Base-by-base conservation (phyloP, 192 early-diverging fungal genomes). In the Phlyctochytrium bullatum region DNA sequence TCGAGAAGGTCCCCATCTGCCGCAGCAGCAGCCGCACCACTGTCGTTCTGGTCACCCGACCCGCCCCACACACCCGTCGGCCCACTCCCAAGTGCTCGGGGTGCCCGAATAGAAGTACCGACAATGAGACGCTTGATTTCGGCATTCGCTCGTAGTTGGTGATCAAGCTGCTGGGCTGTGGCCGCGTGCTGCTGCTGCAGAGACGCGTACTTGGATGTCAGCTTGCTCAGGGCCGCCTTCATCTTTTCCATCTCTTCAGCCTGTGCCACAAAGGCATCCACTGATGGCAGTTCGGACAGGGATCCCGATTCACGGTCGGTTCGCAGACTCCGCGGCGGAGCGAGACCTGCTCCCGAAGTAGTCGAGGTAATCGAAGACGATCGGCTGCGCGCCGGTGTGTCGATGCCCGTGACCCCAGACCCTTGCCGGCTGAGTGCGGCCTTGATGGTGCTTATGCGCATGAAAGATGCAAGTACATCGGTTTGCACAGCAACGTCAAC, bases 101-200 rank as follows among this genome's bases (percentile, higher is more conserved):
- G n/a, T 6, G 20, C 54, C 6, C 56, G 63, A 23, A 68, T 25
- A 6, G 65, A 35, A 2, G 35, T 12, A 10, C 36, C 60, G 2
- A 73, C 65, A 34, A 73, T 51, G 65, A 73, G 60, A 12, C 52
- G 14, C 61, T 73, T 73, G 47, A 73, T 73, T 36, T 73, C 72
- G 1, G 59, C 23, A 36, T 73, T 73, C 10, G 52, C 32, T 6
- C 30, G 35, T 47, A 73, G 30, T 57, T 73, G 72, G 53, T 73
- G 62, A 2, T 67, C 59, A 10, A 73, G 57, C 36, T 73, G 72
- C 2, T 40, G 25, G n/a, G 59, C 61, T 17, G 62, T 36, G 24
- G 52, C 32, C 12, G n/a, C 20, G 4, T 60, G 60, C 34, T 57
- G 23, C 56, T 73, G 72, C 61, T 73, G 72, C 36, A 73, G 36